phyloP scores from a whole-genome alignment of 257 asterid species.

The Fraxinus americana region DNA sequence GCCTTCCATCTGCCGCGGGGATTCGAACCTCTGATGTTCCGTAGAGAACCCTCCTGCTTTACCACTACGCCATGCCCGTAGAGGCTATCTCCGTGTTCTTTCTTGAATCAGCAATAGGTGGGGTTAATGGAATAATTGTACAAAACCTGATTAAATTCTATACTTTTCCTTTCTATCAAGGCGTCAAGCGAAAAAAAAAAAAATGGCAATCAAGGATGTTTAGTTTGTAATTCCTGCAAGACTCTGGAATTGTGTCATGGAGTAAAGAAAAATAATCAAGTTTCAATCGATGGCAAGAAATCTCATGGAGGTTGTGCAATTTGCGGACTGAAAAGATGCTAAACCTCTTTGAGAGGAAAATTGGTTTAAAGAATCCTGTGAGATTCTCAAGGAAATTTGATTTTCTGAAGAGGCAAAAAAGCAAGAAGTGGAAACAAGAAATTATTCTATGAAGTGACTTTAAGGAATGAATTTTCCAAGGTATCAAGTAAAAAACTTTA shows the following conservation, averaged over 20 bases:
- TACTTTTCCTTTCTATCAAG: background rate
- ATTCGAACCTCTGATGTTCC: too few relatives aligned
- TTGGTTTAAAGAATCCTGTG: conserved; percentile 2
- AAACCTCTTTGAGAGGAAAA: conserved; percentile 18
- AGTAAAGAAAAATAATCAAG: conserved; percentile 30
- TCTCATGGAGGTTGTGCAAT: background rate
- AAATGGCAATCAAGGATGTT: background rate
- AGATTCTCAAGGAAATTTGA: conserved; percentile 37
- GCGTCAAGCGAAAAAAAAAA: background rate
- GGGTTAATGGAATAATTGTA: conserved; percentile 9
- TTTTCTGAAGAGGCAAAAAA: conserved; percentile 33
- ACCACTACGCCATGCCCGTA: too few relatives aligned
- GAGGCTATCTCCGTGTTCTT: conserved; percentile 12
- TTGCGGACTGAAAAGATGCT: conserved; percentile 16
- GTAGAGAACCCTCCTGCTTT: too few relatives aligned
- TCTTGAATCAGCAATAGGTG: conserved; percentile 22
- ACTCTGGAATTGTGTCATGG: background rate
- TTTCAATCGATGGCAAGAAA: conserved; percentile 20
- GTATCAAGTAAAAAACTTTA: conserved; percentile 15
- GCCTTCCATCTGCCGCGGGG: too few relatives aligned
- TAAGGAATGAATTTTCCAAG: background rate
- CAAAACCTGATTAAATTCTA: background rate
- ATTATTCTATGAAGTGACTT: conserved; percentile 6
- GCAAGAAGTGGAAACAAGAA: conserved; percentile 15
- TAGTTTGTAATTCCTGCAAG: too few relatives aligned